Conservation (phyloP, 2,329 filamentous ascomycete genomes). For the Sclerotinia nivalis region DNA sequence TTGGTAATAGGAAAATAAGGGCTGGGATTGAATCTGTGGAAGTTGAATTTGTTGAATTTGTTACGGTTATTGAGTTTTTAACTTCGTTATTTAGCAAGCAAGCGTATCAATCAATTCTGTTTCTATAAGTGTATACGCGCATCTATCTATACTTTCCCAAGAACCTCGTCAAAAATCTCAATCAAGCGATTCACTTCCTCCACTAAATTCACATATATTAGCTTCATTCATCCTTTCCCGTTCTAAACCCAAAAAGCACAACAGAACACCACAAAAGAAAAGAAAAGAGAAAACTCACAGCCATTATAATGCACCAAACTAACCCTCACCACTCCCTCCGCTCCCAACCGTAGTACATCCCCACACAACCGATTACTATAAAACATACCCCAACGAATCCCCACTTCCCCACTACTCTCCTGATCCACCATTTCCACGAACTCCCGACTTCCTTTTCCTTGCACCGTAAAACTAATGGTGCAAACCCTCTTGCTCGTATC, state of each 20-base stretch:
- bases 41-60: no score
- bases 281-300: conserved; percentile 46
- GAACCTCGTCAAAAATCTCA: conserved; percentile 49
- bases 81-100: not conserved
- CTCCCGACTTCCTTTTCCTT: conserved; percentile 55
- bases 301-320: conserved; percentile 75
- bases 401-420: conserved; percentile 53
- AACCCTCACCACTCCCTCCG: conserved; percentile 67
- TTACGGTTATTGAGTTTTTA: not conserved
- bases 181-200: conserved; percentile 58
- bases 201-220: conserved; percentile 44
- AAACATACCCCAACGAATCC: conserved; percentile 67
- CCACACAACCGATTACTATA: conserved; percentile 65
- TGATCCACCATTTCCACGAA: conserved; percentile 64
- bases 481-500: conserved; percentile 56
- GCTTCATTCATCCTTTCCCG: not conserved
- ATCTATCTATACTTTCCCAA: conserved; percentile 4
- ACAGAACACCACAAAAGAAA: not conserved
- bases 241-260: not conserved
- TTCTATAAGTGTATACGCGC: not conserved
- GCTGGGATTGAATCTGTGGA: not conserved
- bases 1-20: not conserved
- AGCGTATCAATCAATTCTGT: not conserved
- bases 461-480: conserved; percentile 66
- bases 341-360: conserved; percentile 57